phyloP scores from a whole-genome alignment of 2,329 filamentous ascomycete genomes.

The Fusarium temperatum region DNA sequence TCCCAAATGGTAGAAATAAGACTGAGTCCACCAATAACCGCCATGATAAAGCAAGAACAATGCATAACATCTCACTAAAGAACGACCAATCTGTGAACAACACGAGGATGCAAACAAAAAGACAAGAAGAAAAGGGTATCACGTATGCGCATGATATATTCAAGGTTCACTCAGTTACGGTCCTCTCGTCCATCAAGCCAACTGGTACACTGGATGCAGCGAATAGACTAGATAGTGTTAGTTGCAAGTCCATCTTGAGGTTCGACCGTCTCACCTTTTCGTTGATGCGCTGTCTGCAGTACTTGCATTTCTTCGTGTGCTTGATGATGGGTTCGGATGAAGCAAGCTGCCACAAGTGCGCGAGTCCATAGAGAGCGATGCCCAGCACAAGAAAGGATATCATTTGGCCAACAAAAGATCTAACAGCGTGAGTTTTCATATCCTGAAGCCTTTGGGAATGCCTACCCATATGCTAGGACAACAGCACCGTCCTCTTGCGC shows the following conservation, averaged over 20 bases:
- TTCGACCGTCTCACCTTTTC: constrained; percentile 60
- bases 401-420: constrained; percentile 69
- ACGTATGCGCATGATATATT: background rate
- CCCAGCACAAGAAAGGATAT: constrained; percentile 74
- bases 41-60: background rate
- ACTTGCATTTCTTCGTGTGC: constrained; percentile 73
- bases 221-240: constrained; percentile 47
- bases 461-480: constrained; percentile 75
- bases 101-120: background rate
- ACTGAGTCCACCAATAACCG: background rate
- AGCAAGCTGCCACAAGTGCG: constrained; percentile 67
- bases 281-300: constrained; percentile 70
- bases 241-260: background rate
- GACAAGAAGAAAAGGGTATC: constrained; percentile 10
- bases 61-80: background rate
- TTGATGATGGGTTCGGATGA: constrained; percentile 76
- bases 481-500: constrained; percentile 77
- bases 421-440: constrained; percentile 37
- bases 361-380: constrained; percentile 70
- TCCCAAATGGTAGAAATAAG: background rate
- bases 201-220: constrained; percentile 61
- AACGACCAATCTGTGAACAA: background rate
- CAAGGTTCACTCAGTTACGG: background rate
- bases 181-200: constrained; percentile 63
- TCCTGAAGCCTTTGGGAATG: fast-evolving